Evolutionary conservation across 2,329 filamentous ascomycete species (phyloP).

Genomic region (Tothia fuscella): DNA sequence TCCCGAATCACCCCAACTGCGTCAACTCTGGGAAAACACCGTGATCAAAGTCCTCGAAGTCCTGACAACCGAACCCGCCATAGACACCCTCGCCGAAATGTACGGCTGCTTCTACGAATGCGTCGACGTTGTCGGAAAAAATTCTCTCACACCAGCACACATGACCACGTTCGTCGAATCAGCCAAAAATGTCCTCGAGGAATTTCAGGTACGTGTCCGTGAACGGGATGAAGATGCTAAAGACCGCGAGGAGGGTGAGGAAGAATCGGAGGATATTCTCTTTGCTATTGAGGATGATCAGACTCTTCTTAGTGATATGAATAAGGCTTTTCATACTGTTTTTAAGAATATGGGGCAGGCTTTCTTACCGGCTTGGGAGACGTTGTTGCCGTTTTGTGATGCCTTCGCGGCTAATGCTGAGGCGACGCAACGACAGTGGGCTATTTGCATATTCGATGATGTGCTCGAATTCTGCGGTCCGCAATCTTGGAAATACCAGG

Average conservation of each 20-base stretch:
- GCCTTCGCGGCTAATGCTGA: constrained; percentile 71
- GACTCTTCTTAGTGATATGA: constrained; percentile 95
- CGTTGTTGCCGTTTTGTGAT: constrained; percentile 73
- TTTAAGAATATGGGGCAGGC: constrained; percentile 88
- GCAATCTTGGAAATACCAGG: constrained; percentile 75
- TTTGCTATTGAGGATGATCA: constrained; percentile 96
- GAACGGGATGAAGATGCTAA: constrained; percentile 74
- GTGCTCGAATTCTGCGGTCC: constrained; percentile 93
- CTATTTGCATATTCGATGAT: constrained; percentile 97
- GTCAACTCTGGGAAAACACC: constrained; percentile 72
- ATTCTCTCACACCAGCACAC: constrained; percentile 64
- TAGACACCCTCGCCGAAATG: constrained; percentile 96
- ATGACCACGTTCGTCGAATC: constrained; percentile 82
- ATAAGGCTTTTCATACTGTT: constrained; percentile 98
- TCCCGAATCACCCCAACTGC: constrained; percentile 63
- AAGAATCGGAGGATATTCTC: constrained; percentile 74
- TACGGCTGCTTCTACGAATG: constrained; percentile 99
- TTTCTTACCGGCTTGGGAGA: constrained; percentile 83
- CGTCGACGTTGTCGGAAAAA: constrained; percentile 82
- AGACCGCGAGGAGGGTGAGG: constrained; percentile 78
- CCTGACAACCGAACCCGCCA: constrained; percentile 81
- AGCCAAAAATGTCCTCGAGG: constrained; percentile 73
- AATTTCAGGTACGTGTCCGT: constrained; percentile 81
- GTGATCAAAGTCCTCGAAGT: constrained; percentile 89
- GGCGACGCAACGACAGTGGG: constrained; percentile 92